Base-by-base conservation (phyloP, 148 eudicot genomes). In the Drosera capensis region DNA sequence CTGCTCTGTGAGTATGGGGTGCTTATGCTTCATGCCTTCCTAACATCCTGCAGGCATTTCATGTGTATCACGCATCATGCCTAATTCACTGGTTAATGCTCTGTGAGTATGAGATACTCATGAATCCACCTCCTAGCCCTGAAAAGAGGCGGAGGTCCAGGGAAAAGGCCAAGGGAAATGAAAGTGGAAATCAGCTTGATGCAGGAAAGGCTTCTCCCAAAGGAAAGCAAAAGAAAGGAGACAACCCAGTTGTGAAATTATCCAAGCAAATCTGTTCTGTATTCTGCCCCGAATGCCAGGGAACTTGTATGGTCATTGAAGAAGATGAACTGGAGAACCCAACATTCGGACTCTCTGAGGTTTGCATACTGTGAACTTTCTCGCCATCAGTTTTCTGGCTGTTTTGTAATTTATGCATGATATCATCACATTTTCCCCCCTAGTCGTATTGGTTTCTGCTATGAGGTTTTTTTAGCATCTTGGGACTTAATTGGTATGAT, bases 201-300 rank as follows among this genome's bases (percentile, higher is more conserved):
- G 39, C 55, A 9, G 40, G 66, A 40, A 70, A 65, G 61, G 40
- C 23, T 40, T 56, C 57, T 43, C 30, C 51, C 41, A 79, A 76
- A 61, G 42, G 45, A 56, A 70, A 56, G 20, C 52, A 41, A 48
- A 36, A 34, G 1, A 54, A 25, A 40, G 59, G 67, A 64, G 73
- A 51, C 19, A 36, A 19, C 44, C 71, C 67, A 43, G 46, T 46
- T 8, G 46, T 26, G 18, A 53, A 39, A 3, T 11, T 30, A 1
- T 42, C 38, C 28, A 62, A 65, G 48, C 80, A 63, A 62, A 68
- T 79, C 13, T 19, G 25, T 41, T 73, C 65, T 2, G 70, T 66
- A 17, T 79, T 87, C 56, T 87, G 96, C 48, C 80, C 96, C 5
- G 82, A 74, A 31, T 87, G 96, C 63, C 96, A 82, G 49, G 96